phyloP scores from a whole-genome alignment of 352 stramenopile species.

The Pilasporangium apinafurcum region DNA sequence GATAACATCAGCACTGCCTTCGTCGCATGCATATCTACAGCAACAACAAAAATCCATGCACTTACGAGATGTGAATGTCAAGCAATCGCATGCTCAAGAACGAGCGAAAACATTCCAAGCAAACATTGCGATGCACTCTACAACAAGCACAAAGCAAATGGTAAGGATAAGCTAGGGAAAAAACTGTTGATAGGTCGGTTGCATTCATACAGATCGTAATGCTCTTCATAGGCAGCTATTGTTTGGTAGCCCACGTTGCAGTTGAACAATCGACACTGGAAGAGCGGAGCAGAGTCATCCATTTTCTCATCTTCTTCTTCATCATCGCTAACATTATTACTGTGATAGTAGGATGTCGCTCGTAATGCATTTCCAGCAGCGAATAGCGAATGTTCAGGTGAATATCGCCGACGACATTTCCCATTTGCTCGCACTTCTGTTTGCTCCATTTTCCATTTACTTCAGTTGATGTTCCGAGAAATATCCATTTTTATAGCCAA shows the following conservation, averaged over 20 bases:
- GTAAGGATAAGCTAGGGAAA: neutral
- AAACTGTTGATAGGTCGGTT: neutral
- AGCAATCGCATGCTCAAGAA: conserved; percentile 44
- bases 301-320: neutral
- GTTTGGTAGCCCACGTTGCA: conserved; percentile 42
- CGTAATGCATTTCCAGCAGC: conserved; percentile 32
- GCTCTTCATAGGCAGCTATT: conserved; percentile 42
- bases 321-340: too few relatives aligned
- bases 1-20: neutral
- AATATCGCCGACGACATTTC: conserved; percentile 44
- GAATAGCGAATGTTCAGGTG: conserved; percentile 45
- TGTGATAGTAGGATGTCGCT: conserved; percentile 39
- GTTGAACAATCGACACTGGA: conserved; percentile 36
- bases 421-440: conserved; percentile 20
- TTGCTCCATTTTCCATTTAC: conserved; percentile 18
- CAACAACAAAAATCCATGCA: neutral
- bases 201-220: conserved; percentile 61
- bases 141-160: neutral
- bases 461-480: neutral
- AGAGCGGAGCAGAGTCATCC: conserved; percentile 4
- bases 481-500: neutral
- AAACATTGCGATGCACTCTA: conserved; percentile 36
- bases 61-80: conserved; percentile 42
- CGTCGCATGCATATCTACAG: neutral
- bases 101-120: conserved; percentile 35